Percentiles rank a stretch among this genome's conserved stretches.
These are phyloP conservation scores for Gloeophyllum trabeum DNA, from an alignment of 768 basidiomycete genomes.

Conservation along the genomic window DNA sequence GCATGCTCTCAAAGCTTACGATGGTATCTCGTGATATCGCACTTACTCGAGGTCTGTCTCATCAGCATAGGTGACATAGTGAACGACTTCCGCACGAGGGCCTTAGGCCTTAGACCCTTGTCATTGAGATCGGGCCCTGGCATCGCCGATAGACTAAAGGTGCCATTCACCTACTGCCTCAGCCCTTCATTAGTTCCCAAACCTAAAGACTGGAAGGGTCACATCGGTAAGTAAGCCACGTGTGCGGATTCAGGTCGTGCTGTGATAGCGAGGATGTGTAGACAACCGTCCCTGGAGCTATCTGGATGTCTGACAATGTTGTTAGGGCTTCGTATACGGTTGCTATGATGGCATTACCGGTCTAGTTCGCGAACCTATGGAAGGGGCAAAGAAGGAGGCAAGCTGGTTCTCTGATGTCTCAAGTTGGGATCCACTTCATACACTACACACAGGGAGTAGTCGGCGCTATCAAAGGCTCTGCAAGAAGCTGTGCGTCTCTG, in stretches of 20 bases:
- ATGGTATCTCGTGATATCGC: background rate
- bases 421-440: background rate
- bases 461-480: slow-evolving; percentile 24
- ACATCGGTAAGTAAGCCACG: slow-evolving; percentile 47
- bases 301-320: no score
- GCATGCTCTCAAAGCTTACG: background rate
- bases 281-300: no score
- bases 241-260: no score
- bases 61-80: slow-evolving; percentile 47
- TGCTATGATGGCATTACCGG: slow-evolving; percentile 28
- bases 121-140: slow-evolving; percentile 37
- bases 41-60: no score
- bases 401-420: no score
- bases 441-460: slow-evolving; percentile 13
- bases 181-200: slow-evolving; percentile 45
- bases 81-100: slow-evolving; percentile 39
- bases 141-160: slow-evolving; percentile 37
- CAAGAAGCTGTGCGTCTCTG: slow-evolving; percentile 22
- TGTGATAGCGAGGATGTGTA: no score
- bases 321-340: slow-evolving; percentile 17
- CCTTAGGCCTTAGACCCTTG: slow-evolving; percentile 37
- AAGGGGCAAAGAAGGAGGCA: slow-evolving; percentile 26
- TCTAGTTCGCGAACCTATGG: slow-evolving; percentile 23
- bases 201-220: slow-evolving; percentile 50
- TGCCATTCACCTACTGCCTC: slow-evolving; percentile 59